phyloP scores from a whole-genome alignment of 495 filamentous ascomycete species.

The Entonaema liquescens region DNA sequence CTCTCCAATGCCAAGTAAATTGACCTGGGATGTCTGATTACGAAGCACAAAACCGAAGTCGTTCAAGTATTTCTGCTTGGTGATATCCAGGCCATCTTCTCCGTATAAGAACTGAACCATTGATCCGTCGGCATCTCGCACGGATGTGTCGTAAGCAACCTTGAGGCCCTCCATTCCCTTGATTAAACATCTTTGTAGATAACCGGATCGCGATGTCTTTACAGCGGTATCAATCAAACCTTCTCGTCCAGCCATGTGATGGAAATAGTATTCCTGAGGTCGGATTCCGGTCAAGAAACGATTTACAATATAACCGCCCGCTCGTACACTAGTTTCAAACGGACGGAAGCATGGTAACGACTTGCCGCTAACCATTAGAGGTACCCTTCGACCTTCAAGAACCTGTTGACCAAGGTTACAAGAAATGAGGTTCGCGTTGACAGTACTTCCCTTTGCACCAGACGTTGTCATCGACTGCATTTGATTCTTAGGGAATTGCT shows the following conservation, averaged over 20 bases:
- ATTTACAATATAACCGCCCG: slow-evolving; percentile 92
- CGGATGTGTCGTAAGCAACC: slow-evolving; percentile 91
- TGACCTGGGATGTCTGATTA: slow-evolving; percentile 67
- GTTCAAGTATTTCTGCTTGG: slow-evolving; percentile 89
- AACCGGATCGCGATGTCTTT: slow-evolving; percentile 96
- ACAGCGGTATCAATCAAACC: slow-evolving; percentile 99
- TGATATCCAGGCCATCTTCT: slow-evolving; percentile 93
- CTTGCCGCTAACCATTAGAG: slow-evolving; percentile 97
- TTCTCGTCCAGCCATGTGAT: slow-evolving; percentile 99
- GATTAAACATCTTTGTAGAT: slow-evolving; percentile 96
- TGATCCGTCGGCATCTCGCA: slow-evolving; percentile 91
- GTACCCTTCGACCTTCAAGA: slow-evolving; percentile 92
- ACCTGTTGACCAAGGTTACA: slow-evolving; percentile 98
- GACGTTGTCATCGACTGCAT: slow-evolving; percentile 99
- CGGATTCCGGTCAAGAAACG: slow-evolving; percentile 98
- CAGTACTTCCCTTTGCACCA: slow-evolving; percentile 89
- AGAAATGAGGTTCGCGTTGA: slow-evolving; percentile 97
- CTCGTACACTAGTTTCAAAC: slow-evolving; percentile 86
- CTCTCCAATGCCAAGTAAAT: slow-evolving; percentile 49
- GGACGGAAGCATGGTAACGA: slow-evolving; percentile 93
- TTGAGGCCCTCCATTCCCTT: slow-evolving; percentile 98
- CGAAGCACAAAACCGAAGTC: slow-evolving; percentile 90
- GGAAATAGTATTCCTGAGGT: slow-evolving; percentile 98
- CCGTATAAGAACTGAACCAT: slow-evolving; percentile 96
- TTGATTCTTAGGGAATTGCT: slow-evolving; percentile 94